Base-by-base conservation (phyloP, 495 filamentous ascomycete genomes). In the Hypoxylon fragiforme region DNA sequence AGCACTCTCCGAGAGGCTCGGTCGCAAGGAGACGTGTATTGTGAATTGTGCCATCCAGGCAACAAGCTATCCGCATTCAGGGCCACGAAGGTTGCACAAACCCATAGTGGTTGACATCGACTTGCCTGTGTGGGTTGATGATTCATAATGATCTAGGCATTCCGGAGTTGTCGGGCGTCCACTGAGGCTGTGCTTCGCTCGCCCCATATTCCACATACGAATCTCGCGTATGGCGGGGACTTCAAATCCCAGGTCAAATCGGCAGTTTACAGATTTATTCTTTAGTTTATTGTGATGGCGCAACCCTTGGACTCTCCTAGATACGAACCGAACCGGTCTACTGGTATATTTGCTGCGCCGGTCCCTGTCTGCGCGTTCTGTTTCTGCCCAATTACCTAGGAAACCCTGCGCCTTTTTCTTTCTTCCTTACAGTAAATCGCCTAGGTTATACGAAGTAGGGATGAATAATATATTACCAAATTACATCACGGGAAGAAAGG, bases 31-130 rank as follows among this genome's bases (percentile, higher is more conserved):
- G 71, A 91, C 87, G 7, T 90, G 85, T 63, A 71, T 94, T 43
- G 77, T 91, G 59, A 92, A 92, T 70, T 85, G 86, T 24, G 82
- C 88, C 13, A 85, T 91, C 54, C 76, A 86, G 75, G 79, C 82
- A 7, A 82, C 74, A 2, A 86, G 78, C 60, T 87, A 82, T 73
- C 85, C 85, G 34, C 83, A 86, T 54, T 64, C 58, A 1, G 72
- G 69, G 1, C 75, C 74, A 22, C 86, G 85, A 63, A 74, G 61
- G 45, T 82, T 87, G 68, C 83, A 89, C 70, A 85, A 88, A 59
- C 84, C 89, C 6, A 85, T 92, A 46, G 83, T 92, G 6, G 83
- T 92, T 18, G 87, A 95, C 64, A 68, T 92, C 22, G 83, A 90
- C 52, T 73, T 92, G 31, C 85, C 85, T 7, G 73, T 85, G n/a